Base-by-base conservation (phyloP, 768 basidiomycete genomes). In the Podaxis sp. region DNA sequence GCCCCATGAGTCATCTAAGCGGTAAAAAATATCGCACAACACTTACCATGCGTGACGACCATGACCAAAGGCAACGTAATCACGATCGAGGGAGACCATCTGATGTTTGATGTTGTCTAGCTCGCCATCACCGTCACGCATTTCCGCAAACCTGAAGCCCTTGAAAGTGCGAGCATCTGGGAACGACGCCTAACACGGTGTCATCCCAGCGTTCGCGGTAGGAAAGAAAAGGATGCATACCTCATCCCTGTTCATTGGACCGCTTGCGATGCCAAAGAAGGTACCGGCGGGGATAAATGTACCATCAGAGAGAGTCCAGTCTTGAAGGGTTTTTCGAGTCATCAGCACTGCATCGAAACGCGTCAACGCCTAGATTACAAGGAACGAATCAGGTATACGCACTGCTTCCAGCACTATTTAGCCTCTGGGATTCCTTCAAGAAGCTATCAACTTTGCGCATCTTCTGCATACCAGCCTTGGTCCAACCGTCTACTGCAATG, bases 371-470 rank as follows among this genome's bases (percentile, higher is more conserved):
- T n/a, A 5, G n/a, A 5, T 50, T 40, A 36, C 42, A n/a, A 5
- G 2, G 14, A 27, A 11, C 14, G 27, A 40, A 59, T 80, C 77
- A 28, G 23, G 35, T 23, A 52, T 10, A 51, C 52, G 2, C 42
- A 62, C 56, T 53, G 13, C 10, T 23, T 9, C 48, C 47, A 13
- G 55, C 35, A 37, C 54, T 61, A 27, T 60, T 50, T n/a, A 66
- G 36, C 7, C 69, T 44, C 36, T 64, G 65, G 2, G 74, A 74
- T 60, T 81, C 80, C 55, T 75, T 74, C 21, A 81, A 61, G 64
- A 81, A 80, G 60, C 80, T 82, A 58, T 81, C 78, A 16, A 81
- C 50, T 63, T 77, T 76, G 59, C 69, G 68, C 72, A 82, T 73
- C 52, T 75, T 73, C 16, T 65, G 66, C 57, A 80, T 66, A 1